phyloP scores from a whole-genome alignment of 2,329 filamentous ascomycete species.

The Sclerotinia minor region DNA sequence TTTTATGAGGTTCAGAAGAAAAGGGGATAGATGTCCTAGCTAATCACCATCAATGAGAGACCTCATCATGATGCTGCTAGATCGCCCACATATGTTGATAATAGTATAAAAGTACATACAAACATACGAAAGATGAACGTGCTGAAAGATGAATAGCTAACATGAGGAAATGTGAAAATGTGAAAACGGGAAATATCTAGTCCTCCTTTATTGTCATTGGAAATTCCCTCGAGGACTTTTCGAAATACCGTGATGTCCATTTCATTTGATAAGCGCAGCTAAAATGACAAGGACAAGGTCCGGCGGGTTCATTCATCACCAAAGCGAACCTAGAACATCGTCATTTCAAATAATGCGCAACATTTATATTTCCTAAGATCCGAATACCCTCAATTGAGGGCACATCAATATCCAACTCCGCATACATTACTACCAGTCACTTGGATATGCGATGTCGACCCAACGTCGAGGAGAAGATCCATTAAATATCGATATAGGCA shows the following conservation, averaged over 20 bases:
- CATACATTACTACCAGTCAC: neutral
- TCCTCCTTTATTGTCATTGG: neutral
- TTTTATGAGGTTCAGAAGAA: neutral
- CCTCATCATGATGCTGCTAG: neutral
- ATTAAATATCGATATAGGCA: slow-evolving; percentile 39
- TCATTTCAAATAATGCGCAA: slow-evolving; percentile 20
- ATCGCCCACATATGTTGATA: neutral
- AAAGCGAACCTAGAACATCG: slow-evolving; percentile 3
- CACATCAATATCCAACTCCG: neutral
- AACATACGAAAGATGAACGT: neutral
- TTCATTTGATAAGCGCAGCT: neutral
- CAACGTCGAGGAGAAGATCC: slow-evolving; percentile 41
- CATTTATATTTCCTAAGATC: neutral
- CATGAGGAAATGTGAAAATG: neutral
- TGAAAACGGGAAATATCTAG: neutral
- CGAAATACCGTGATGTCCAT: slow-evolving; percentile 1
- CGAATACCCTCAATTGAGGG: slow-evolving; percentile 2
- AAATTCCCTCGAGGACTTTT: neutral
- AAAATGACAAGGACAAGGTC: slow-evolving; percentile 12
- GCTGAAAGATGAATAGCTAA: neutral
- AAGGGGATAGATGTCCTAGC: neutral
- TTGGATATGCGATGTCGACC: slow-evolving; percentile 37
- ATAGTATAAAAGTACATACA: neutral
- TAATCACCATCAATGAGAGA: neutral
- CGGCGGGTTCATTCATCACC: neutral